These are phyloP conservation scores for Pyrus pyrifolia DNA, from an alignment of 306 rosid species.

Conservation along the genomic window DNA sequence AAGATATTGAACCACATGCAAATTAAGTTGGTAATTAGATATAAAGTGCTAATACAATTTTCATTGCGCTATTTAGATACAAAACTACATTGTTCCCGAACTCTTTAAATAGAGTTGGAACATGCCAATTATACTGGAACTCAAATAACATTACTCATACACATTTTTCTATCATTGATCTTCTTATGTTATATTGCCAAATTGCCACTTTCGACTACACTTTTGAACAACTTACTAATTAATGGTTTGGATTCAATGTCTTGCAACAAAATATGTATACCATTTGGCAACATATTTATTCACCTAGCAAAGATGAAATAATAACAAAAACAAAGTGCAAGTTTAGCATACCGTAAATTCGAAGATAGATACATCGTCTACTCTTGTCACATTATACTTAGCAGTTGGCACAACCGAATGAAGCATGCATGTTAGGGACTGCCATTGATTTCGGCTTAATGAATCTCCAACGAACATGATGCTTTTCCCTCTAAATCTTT, in stretches of 20 bases:
- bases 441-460: conserved; percentile 85
- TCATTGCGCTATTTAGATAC: no score
- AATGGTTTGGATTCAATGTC: not conserved
- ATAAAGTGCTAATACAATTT: no score
- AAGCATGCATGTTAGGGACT: conserved; percentile 78
- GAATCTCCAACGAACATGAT: conserved; percentile 95
- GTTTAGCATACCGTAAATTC: conserved; percentile 44
- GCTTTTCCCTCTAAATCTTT: conserved; percentile 58
- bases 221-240: not conserved
- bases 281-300: not conserved
- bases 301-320: not conserved
- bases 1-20: no score
- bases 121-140: no score
- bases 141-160: no score
- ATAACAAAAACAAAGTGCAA: not conserved
- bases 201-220: not conserved
- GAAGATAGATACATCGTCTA: conserved; percentile 55
- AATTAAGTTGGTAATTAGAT: no score
- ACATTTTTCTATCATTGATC: no score
- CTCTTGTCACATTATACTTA: conserved; percentile 34
- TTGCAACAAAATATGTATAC: no score
- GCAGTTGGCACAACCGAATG: conserved; percentile 53
- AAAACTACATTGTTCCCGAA: no score
- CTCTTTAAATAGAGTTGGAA: no score
- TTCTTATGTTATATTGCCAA: not conserved